Percentiles rank a stretch among this genome's conserved stretches.
Conservation (phyloP, 805 yeast species). For the Komagataella phaffii region DNA sequence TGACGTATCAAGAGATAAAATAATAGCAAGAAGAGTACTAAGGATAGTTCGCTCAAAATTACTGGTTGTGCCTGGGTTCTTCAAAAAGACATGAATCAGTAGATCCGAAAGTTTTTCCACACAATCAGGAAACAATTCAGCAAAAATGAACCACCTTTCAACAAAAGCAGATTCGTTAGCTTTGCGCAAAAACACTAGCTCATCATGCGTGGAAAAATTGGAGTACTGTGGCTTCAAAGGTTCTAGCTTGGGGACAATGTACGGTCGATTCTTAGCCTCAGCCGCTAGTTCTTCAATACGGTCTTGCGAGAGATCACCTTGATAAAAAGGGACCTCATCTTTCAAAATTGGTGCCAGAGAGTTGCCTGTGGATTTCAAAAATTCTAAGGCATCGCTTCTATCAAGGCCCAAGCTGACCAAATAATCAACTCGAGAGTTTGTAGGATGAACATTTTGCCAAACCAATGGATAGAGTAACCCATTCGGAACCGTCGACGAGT, state of each 20-base stretch:
- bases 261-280: conserved; percentile 10
- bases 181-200: conserved; percentile 24
- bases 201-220: conserved; percentile 22
- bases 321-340: conserved; percentile 8
- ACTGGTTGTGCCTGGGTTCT: conserved; percentile 16
- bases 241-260: conserved; percentile 10
- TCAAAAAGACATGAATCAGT: conserved; percentile 19
- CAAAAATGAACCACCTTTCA: conserved; percentile 26
- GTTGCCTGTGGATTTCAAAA: conserved; percentile 11
- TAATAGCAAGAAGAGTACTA: conserved; percentile 19
- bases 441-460: conserved; percentile 26
- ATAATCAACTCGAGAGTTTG: conserved; percentile 19
- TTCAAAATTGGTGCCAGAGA: conserved; percentile 9
- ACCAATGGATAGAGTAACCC: conserved; percentile 23
- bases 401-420: conserved; percentile 17
- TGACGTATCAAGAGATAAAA: conserved; percentile 19
- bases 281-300: conserved; percentile 16
- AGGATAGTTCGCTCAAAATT: conserved; percentile 23
- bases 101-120: conserved; percentile 23
- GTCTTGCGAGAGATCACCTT: conserved; percentile 12
- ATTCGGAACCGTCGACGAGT: conserved; percentile 17
- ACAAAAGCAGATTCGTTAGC: conserved; percentile 22
- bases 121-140: conserved; percentile 27
- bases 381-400: conserved; percentile 16
- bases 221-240: conserved; percentile 25